A percentile compares a stretch with the other conserved stretches of the same genome.
These are phyloP conservation scores for Fusarium sp. DNA, from an alignment of 2,329 filamentous ascomycete genomes.

Conservation along the genomic window DNA sequence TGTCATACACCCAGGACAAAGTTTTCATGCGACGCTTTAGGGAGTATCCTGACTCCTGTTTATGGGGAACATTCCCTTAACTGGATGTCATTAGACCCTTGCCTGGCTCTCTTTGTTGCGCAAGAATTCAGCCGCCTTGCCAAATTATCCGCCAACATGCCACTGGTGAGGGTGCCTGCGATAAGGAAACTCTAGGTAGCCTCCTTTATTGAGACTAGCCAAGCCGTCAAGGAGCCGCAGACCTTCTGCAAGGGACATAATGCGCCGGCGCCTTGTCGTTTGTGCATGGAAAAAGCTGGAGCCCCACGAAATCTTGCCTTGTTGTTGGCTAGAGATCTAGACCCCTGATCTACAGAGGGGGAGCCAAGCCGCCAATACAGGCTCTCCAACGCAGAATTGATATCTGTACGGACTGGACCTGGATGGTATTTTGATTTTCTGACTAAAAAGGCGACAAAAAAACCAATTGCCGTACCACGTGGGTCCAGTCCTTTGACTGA, in stretches of 20 bases:
- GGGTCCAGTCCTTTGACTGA: slow-evolving; percentile 29
- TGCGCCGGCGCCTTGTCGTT: slow-evolving; percentile 25
- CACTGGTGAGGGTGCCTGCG: slow-evolving; percentile 14
- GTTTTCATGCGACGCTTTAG: slow-evolving; percentile 24
- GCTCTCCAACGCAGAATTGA: slow-evolving; percentile 7
- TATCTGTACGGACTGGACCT: slow-evolving; percentile 11
- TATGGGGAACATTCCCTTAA: slow-evolving; percentile 5
- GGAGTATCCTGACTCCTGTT: slow-evolving; percentile 4
- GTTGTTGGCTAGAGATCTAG: slow-evolving; percentile 41
- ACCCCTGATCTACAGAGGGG: slow-evolving; percentile 41
- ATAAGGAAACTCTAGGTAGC: slow-evolving; percentile 16
- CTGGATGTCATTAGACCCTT: slow-evolving; percentile 7
- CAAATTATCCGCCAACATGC: slow-evolving; percentile 14
- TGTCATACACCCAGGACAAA: slow-evolving; percentile 24
- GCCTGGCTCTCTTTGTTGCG: slow-evolving; percentile 6
- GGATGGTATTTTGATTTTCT: slow-evolving; percentile 21
- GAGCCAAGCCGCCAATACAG: slow-evolving; percentile 35
- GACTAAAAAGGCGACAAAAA: slow-evolving; percentile 14
- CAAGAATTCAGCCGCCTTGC: slow-evolving; percentile 21
- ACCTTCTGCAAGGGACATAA: slow-evolving; percentile 44
- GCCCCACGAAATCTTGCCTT: slow-evolving; percentile 44
- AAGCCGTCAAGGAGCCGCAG: slow-evolving; percentile 41
- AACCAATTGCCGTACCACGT: slow-evolving; percentile 39
- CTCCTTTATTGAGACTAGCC: slow-evolving; percentile 32
- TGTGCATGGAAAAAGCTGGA: slow-evolving; percentile 46